Percentiles rank a stretch among this genome's conserved stretches.
These are phyloP conservation scores for Aspergillus diversus DNA, from an alignment of 495 filamentous ascomycete species.

Conservation along the genomic window DNA sequence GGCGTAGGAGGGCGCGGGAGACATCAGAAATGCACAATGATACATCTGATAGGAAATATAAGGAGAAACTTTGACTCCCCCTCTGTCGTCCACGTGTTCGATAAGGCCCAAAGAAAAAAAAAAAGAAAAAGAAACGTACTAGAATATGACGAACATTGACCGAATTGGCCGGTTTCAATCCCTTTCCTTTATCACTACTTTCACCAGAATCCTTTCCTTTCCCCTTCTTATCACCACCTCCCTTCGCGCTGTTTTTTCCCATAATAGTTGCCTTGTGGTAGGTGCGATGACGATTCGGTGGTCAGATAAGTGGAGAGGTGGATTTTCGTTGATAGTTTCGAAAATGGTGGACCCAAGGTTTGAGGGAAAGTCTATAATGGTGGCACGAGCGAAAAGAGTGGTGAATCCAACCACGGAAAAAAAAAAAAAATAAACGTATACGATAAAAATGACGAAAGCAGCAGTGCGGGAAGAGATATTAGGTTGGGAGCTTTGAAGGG, in stretches of 20 bases:
- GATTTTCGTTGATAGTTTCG: neutral
- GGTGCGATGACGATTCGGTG: neutral
- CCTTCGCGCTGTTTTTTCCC: constrained; percentile 54
- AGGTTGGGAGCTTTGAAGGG: neutral
- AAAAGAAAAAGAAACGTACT: constrained; percentile 45
- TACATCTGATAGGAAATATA: neutral
- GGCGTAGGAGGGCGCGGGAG: neutral
- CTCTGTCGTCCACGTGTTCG: neutral
- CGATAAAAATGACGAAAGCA: neutral
- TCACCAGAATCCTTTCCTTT: constrained; percentile 55
- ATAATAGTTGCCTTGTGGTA: neutral
- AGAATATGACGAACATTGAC: constrained; percentile 92
- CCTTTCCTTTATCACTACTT: constrained; percentile 45
- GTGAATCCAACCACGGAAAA: neutral
- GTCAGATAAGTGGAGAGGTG: neutral
- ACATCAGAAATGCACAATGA: neutral
- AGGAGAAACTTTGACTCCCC: neutral
- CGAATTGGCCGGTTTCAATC: constrained; percentile 71
- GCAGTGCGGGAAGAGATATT: neutral
- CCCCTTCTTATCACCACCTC: constrained; percentile 50
- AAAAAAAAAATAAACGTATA: neutral
- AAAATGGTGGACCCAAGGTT: constrained; percentile 1
- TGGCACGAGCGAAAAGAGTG: neutral
- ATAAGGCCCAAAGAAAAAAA: constrained; percentile 1
- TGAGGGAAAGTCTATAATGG: neutral